Percentiles rank a stretch among this genome's conserved stretches.
Evolutionary conservation across 768 basidiomycete species (phyloP).

Genomic region (Thelephora aurantiotincta): DNA sequence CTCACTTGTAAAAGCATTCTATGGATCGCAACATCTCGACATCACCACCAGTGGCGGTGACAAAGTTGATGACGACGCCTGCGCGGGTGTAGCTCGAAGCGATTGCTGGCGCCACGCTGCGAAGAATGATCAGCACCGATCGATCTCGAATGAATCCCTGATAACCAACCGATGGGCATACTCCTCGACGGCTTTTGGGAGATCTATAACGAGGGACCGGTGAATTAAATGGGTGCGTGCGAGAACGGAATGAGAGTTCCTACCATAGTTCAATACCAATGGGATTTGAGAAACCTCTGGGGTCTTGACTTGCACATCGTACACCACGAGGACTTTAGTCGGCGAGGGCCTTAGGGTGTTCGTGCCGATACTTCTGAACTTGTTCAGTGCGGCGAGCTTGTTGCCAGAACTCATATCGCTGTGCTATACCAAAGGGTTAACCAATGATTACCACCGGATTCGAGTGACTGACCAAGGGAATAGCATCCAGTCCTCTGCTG

Average conservation of each 20-base stretch:
- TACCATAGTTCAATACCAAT: slow-evolving; percentile 91
- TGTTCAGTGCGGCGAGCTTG: slow-evolving; percentile 70
- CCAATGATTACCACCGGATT: slow-evolving; percentile 2
- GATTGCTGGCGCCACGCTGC: slow-evolving; percentile 74
- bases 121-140: slow-evolving; percentile 2
- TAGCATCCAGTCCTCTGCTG: slow-evolving; percentile 72
- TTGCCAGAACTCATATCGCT: slow-evolving; percentile 85
- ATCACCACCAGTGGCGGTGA: slow-evolving; percentile 94
- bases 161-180: slow-evolving; percentile 80
- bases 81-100: slow-evolving; percentile 76
- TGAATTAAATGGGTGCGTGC: neutral
- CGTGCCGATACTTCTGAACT: slow-evolving; percentile 53
- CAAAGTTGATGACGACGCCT: slow-evolving; percentile 91
- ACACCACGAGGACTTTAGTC: slow-evolving; percentile 77
- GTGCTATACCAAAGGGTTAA: slow-evolving; percentile 35
- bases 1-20: slow-evolving; percentile 95
- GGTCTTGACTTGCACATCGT: slow-evolving; percentile 85
- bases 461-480: slow-evolving; percentile 56
- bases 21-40: slow-evolving; percentile 97
- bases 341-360: slow-evolving; percentile 48
- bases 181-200: slow-evolving; percentile 92
- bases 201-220: slow-evolving; percentile 30
- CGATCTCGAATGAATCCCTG: slow-evolving; percentile 2
- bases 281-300: slow-evolving; percentile 85
- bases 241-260: slow-evolving; percentile 5